Conservation (phyloP, 345 rosid species). For the Eucalyptus shirleyi region DNA sequence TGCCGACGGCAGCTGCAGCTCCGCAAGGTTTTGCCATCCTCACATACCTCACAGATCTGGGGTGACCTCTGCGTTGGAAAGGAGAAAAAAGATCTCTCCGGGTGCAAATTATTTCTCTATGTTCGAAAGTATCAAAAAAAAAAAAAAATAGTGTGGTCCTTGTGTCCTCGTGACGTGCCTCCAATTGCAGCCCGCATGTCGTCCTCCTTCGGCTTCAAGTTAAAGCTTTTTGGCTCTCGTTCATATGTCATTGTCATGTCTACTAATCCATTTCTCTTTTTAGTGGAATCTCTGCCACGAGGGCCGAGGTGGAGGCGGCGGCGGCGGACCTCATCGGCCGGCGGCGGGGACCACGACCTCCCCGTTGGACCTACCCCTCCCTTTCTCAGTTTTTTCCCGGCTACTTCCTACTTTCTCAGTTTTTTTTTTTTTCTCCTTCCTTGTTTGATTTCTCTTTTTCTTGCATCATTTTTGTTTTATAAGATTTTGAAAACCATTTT, state of each 20-base stretch:
- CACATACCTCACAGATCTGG: fast-evolving
- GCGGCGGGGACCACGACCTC: not conserved
- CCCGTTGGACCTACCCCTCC: not conserved
- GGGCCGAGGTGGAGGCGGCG: not conserved
- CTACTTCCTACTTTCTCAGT: no score
- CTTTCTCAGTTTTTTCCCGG: not conserved
- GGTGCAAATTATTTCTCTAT: not conserved
- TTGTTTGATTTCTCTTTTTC: not conserved
- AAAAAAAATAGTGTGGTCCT: not conserved
- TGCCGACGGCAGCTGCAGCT: not conserved
- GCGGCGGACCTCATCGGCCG: not conserved
- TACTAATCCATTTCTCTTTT: not conserved
- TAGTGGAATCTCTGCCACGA: not conserved
- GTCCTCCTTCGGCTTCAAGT: not conserved
- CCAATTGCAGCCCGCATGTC: not conserved
- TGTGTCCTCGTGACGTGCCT: not conserved
- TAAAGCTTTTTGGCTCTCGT: not conserved
- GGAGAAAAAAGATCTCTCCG: not conserved
- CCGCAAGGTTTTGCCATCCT: not conserved
- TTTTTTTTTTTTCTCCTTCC: no score
- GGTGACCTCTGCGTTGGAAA: not conserved
- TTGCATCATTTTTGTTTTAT: not conserved
- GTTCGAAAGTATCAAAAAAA: not conserved
- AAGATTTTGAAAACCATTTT: not conserved
- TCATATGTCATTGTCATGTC: not conserved